Conservation (phyloP, 768 basidiomycete genomes). For the Sporobolomyces phaffii region DNA sequence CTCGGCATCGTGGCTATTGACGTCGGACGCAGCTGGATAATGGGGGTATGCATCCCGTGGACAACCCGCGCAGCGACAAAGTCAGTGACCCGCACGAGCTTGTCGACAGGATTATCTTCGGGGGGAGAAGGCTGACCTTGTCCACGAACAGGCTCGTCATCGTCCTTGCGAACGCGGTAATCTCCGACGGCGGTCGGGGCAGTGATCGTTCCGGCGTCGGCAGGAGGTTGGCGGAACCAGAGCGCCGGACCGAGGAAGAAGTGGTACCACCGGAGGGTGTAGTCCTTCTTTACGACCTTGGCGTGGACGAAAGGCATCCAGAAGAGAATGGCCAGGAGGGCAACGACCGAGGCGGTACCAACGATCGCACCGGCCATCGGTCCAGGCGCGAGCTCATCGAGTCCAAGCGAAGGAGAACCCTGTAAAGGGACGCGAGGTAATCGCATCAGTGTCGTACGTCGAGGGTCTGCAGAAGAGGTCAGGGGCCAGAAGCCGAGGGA, state of each 20-base stretch:
- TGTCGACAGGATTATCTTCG: neutral
- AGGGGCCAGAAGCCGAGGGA: neutral
- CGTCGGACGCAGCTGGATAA: neutral
- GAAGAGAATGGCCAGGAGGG: slow-evolving; percentile 47
- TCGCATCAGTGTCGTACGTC: too few species aligned
- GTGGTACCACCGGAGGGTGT: slow-evolving; percentile 48
- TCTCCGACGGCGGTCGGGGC: slow-evolving; percentile 43
- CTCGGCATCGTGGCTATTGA: slow-evolving; percentile 11
- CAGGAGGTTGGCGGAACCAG: slow-evolving; percentile 47
- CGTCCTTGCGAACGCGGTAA: slow-evolving; percentile 43
- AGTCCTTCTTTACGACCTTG: slow-evolving; percentile 49
- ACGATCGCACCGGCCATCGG: slow-evolving; percentile 47
- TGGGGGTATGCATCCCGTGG: too few species aligned
- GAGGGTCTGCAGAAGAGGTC: too few species aligned
- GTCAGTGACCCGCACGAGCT: neutral
- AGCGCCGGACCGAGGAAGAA: slow-evolving; percentile 50
- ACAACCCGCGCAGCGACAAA: neutral
- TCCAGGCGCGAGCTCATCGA: slow-evolving; percentile 44
- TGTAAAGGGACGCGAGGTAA: slow-evolving; percentile 39
- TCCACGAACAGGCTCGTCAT: neutral
- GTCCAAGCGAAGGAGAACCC: slow-evolving; percentile 48
- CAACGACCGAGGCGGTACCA: slow-evolving; percentile 46
- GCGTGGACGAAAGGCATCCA: slow-evolving; percentile 50
- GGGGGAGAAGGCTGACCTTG: neutral
- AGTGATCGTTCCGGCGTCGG: slow-evolving; percentile 40